Base-by-base conservation (phyloP, 306 rosid species). In the Sesbania bispinosa region DNA sequence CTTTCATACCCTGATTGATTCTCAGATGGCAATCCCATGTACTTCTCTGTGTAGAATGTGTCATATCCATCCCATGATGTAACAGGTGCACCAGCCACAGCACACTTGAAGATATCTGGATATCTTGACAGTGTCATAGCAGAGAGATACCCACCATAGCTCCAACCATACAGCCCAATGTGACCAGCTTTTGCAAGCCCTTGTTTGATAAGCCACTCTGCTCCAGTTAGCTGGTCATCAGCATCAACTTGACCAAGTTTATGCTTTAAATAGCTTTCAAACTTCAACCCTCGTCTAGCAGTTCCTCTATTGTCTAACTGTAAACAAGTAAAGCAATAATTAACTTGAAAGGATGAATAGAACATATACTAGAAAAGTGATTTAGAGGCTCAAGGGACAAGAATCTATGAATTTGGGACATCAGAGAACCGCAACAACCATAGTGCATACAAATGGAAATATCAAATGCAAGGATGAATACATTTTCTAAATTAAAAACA, bases 31-130 rank as follows among this genome's bases (percentile, higher is more conserved):
- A 86, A 69, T 6, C 99, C 99, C 99, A 94, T 87, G 86, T 87
- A 94, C 83, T 91, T 94, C 85, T 94, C 99, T 0, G 96, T 91
- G 84, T 94, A 94, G 63, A 94, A 94, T 2, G 99, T 88, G 81
- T 94, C 99, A 19, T 94, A 91, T 11, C 99, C 97, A 1, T 94
- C 99, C 97, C 97, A 94, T 0, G 99, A 85, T 24, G 99, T 91
- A 10, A 88, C 92, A 0, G 99, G 99, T 13, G 97, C 96, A 3
- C 99, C 99, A 0, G 97, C 84, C 32, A 94, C 78, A 4, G 96
- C 96, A 32, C 97, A 89, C 55, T 72, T 78, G 83, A 87, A 94
- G 75, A 84, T 64, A 26, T 86, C 92, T 1, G 99, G 90, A 81
- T 78, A 87, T 72, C 96, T 82, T 24, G 88, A 88, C 55, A 94